phyloP scores from a whole-genome alignment of 2,329 filamentous ascomycete species.

The Rhynchosporium graminicola region DNA sequence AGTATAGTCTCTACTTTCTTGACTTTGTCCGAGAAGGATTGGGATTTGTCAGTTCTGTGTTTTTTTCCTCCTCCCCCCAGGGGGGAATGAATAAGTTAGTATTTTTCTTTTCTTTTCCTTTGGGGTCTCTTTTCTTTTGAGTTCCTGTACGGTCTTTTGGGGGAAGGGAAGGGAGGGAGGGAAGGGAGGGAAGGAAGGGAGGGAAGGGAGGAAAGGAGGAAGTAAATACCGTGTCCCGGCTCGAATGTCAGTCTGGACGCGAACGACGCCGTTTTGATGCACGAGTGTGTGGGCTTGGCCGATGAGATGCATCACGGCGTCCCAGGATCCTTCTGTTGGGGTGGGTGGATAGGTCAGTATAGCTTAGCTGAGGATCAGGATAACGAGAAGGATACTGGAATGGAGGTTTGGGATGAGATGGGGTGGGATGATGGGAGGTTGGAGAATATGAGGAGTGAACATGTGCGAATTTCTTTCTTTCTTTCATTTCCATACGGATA shows the following conservation, averaged over 20 bases:
- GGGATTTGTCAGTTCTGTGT: constrained; percentile 38
- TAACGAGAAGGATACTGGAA: neutral
- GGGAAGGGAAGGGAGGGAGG: neutral
- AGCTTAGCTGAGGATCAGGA: no score
- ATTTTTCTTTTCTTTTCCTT: neutral
- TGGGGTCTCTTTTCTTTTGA: no score
- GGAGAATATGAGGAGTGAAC: no score
- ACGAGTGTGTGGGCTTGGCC: constrained; percentile 83
- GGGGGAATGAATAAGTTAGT: neutral
- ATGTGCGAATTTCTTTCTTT: no score
- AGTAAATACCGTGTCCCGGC: constrained; percentile 66
- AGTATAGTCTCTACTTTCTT: constrained; percentile 39
- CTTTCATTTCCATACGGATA: no score
- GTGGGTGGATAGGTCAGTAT: neutral
- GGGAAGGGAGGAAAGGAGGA: neutral
- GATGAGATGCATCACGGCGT: constrained; percentile 79
- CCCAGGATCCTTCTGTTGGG: constrained; percentile 82
- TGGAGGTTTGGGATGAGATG: no score
- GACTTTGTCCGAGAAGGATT: constrained; percentile 39
- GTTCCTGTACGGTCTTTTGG: neutral
- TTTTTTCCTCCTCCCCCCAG: no score
- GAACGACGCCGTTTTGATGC: constrained; percentile 72
- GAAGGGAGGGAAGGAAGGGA: no score
- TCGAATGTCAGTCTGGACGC: constrained; percentile 87
- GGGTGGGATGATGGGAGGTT: no score